These are phyloP conservation scores for Turritis glabra DNA, from an alignment of 345 rosid genomes.

Conservation along the genomic window DNA sequence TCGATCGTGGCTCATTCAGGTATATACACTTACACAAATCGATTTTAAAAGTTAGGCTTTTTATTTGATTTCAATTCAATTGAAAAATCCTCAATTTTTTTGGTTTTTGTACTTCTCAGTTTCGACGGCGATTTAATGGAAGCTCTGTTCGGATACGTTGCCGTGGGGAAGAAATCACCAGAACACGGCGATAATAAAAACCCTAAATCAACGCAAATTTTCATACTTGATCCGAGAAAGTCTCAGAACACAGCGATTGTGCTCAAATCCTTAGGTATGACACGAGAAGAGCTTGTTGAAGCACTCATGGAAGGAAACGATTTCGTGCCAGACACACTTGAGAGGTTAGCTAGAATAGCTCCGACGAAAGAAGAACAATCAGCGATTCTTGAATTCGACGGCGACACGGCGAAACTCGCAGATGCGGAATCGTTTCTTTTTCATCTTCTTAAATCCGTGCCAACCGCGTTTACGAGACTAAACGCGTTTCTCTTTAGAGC, in stretches of 20 bases:
- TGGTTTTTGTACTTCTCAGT: conserved; percentile 40
- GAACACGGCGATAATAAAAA: conserved; percentile 17
- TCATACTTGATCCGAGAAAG: conserved; percentile 70
- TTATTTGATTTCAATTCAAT: background rate
- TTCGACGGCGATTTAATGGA: conserved; percentile 88
- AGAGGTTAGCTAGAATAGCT: conserved; percentile 70
- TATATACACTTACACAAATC: conserved; percentile 26
- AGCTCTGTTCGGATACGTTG: conserved; percentile 80
- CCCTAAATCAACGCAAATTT: conserved; percentile 39
- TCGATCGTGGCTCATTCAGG: conserved; percentile 81
- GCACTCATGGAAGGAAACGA: conserved; percentile 60
- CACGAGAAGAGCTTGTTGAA: conserved; percentile 59
- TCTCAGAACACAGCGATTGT: conserved; percentile 84
- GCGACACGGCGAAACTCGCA: conserved; percentile 58
- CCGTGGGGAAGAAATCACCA: conserved; percentile 53
- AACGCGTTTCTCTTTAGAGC: conserved; percentile 68
- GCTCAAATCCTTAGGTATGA: conserved; percentile 62
- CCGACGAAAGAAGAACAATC: conserved; percentile 69
- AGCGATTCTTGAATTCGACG: conserved; percentile 56
- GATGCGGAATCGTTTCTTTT: conserved; percentile 75
- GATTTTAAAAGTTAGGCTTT: background rate
- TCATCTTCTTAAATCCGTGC: conserved; percentile 66
- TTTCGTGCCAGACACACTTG: conserved; percentile 57
- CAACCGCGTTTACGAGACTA: conserved; percentile 65
- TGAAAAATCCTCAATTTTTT: background rate